These are phyloP conservation scores for Fraxinus latifolia DNA, from an alignment of 305 asterid species.

Conservation along the genomic window DNA sequence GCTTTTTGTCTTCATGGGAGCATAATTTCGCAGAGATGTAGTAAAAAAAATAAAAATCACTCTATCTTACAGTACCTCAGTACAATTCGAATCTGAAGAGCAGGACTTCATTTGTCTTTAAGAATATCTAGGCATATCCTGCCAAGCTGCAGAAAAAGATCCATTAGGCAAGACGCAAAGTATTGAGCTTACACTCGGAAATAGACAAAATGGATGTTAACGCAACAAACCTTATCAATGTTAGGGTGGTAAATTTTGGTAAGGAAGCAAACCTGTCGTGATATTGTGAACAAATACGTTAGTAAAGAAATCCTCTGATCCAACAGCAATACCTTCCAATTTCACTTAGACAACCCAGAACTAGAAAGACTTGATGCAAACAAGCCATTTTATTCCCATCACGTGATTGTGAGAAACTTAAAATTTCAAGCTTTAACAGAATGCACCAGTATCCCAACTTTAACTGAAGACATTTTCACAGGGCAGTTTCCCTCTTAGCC, in stretches of 20 bases:
- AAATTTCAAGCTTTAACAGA: neutral
- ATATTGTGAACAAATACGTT: constrained; percentile 12
- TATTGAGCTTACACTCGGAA: neutral
- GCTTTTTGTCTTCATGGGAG: constrained; percentile 15
- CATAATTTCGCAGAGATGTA: neutral
- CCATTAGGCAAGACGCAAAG: constrained; percentile 16
- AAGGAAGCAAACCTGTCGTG: constrained; percentile 88
- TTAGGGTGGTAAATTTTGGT: constrained; percentile 97
- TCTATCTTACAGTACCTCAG: constrained; percentile 56
- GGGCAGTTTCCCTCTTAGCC: neutral
- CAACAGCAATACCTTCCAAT: constrained; percentile 19
- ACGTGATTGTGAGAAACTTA: neutral
- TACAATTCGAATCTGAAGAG: constrained; percentile 91
- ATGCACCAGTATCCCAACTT: neutral
- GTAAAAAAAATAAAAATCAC: neutral
- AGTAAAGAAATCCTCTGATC: constrained; percentile 21
- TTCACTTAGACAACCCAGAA: neutral
- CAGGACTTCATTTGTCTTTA: constrained; percentile 98
- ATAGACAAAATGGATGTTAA: constrained; percentile 5
- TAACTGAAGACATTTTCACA: neutral
- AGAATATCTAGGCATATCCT: constrained; percentile 96
- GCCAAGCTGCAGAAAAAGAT: constrained; percentile 59
- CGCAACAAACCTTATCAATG: constrained; percentile 74
- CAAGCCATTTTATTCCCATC: neutral
- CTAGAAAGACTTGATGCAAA: neutral